Conservation (phyloP, 441 rosid genomes). For the Biscutella laevigata region DNA sequence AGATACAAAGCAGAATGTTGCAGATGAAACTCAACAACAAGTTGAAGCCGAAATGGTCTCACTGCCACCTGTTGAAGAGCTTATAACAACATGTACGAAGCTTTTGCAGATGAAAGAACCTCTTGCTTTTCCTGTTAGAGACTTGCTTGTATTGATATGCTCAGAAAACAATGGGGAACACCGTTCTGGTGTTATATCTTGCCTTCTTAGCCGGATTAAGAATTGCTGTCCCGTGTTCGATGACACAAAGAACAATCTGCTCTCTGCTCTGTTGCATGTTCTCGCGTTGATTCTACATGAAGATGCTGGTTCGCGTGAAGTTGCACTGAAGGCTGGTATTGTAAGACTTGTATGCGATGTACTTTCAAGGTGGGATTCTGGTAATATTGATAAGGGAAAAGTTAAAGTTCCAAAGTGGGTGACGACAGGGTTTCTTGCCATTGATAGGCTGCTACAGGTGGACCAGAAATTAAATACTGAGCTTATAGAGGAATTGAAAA, state of each 20-base stretch:
- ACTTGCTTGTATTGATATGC: conserved; percentile 78
- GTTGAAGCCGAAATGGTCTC: conserved; percentile 72
- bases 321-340: conserved; percentile 67
- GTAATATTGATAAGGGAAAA: conserved; percentile 40
- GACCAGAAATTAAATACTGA: conserved; percentile 75
- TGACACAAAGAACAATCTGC: conserved; percentile 39
- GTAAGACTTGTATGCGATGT: conserved; percentile 64
- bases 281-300: conserved; percentile 91
- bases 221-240: conserved; percentile 47
- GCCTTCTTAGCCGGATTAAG: conserved; percentile 70
- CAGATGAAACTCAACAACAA: conserved; percentile 37
- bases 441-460: conserved; percentile 83
- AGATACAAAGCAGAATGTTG: conserved; percentile 58
- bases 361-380: conserved; percentile 72
- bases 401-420: conserved; percentile 82
- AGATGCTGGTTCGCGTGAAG: conserved; percentile 72
- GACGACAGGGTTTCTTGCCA: conserved; percentile 88
- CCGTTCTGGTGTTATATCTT: conserved; percentile 68
- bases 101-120: conserved; percentile 90
- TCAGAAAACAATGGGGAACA: conserved; percentile 85
- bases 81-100: conserved; percentile 75
- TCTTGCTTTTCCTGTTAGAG: conserved; percentile 84
- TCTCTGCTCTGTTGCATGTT: conserved; percentile 77
- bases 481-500: conserved; percentile 66
- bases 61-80: conserved; percentile 86